Evolutionary conservation across 257 asterid species (phyloP), one percentile per base, ranked within the genome.

Genomic region (Ballota nigra): DNA sequence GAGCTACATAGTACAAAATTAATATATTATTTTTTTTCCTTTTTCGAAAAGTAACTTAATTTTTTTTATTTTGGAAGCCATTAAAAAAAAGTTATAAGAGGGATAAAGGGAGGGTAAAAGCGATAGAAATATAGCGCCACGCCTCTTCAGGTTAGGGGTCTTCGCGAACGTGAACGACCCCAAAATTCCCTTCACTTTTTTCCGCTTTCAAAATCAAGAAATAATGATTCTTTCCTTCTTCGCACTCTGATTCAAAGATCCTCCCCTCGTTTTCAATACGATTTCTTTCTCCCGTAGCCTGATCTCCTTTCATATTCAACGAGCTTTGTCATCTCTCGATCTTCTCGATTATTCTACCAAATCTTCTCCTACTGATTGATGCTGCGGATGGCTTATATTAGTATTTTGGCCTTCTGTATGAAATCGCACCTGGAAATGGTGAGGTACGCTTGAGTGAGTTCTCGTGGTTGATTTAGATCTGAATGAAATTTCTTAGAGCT

Each of bases 381-480:
- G 67, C 8, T 10, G 4, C 66, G 16, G 69, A 64, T 59, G 53
- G 33, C 41, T 81, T 66, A 59, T 36, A 51, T 72, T 11, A 38
- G 53, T 31, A 18, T 38, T 4, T 68, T 61, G 55, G 59, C 64
- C 69, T 74, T n/a, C n/a, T n/a, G n/a, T n/a, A n/a, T n/a, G n/a
- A n/a, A n/a, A 1, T 38, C 70, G 22, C 66, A 31, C 52, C 38
- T 23, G 82, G 66, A 67, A 47, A 65, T 66, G 79, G 41, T 18
- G 71, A 70, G 80, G 86, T 73, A 66, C 47, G 69, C 16, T 34
- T 66, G 55, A 75, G 53, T 66, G 73, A 62, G 55, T 61, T 68
- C 9, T 52, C 26, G 63, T 63, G 55, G 36, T 56, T 70, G 62
- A 79, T 60, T 68, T 72, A 72, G 83, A 80, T 83, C 81, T 80